Evolutionary conservation across 2,329 filamentous ascomycete species (phyloP).

Genomic region (Colletotrichum musae): DNA sequence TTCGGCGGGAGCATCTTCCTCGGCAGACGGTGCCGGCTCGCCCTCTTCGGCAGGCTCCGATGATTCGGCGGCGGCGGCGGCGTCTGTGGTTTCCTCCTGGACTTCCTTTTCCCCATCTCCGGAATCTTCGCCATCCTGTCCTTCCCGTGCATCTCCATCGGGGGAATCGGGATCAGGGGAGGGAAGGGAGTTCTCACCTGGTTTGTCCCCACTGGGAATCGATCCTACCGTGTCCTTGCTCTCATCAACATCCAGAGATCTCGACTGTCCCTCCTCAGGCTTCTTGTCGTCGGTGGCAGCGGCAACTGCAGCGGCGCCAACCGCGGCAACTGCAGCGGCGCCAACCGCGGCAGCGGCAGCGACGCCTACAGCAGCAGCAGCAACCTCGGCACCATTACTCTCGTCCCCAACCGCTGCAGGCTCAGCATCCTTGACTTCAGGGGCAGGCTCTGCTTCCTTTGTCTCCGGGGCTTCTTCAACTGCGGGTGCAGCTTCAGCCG

Average conservation of each 20-base stretch:
- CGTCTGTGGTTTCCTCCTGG: constrained; percentile 37
- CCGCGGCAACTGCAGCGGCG: not conserved
- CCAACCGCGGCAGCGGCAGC: constrained; percentile 10
- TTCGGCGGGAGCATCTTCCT: constrained; percentile 11
- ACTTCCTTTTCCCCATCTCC: constrained; percentile 8
- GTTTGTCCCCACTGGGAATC: constrained; percentile 41
- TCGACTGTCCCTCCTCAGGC: constrained; percentile 27
- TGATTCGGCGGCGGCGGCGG: constrained; percentile 26
- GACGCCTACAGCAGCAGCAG: constrained; percentile 4
- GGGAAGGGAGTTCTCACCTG: constrained; percentile 50
- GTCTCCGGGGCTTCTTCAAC: not conserved
- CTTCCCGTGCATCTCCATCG: constrained; percentile 42
- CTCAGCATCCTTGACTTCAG: constrained; percentile 21
- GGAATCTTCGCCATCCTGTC: constrained; percentile 27
- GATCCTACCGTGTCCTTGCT: constrained; percentile 42
- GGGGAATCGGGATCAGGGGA: constrained; percentile 47
- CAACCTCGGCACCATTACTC: constrained; percentile 8
- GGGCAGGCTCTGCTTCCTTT: constrained; percentile 5
- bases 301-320: constrained; percentile 5
- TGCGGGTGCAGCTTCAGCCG: not conserved
- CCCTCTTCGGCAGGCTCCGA: not conserved
- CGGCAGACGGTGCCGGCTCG: not conserved
- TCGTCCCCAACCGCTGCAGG: constrained; percentile 15
- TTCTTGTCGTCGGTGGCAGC: not conserved
- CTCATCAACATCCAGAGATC: constrained; percentile 39